Evolutionary conservation across 129 eudicot genomes (phyloP), one percentile per base, ranked within the genome.

Genomic region (Glebionis coronaria): DNA sequence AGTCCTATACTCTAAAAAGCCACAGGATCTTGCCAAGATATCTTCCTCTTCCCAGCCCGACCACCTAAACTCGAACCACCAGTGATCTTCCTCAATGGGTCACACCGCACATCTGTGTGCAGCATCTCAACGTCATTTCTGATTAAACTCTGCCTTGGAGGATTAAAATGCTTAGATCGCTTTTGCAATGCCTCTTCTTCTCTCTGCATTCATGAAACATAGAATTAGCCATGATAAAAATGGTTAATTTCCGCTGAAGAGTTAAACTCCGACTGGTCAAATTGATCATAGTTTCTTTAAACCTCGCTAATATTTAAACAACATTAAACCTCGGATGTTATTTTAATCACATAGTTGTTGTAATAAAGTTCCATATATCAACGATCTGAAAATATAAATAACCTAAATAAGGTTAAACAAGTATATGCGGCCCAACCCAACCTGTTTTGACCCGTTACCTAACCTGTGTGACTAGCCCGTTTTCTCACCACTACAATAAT

Each of bases 21-120:
- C 73, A 87, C 90, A 9, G 87, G 92, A 57, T 91, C 97, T 79
- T 91, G 97, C 97, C 97, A 91, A 4, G 93, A 85, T 19, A 87
- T 83, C 73, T 81, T 87, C 77, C 93, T 81, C 73, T 91, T 91
- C 74, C 83, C 87, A 15, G 65, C 68, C 35, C 83, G 76, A 40
- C 72, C 81, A 3, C 67, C 51, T 0, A 53, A 63, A 12, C 28
- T 51, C 4, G 58, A 67, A 16, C 80, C 83, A 21, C 81, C 82
- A 46, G 82, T 82, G 1, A 71, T 53, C 63, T 83, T 83, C 75
- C 89, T 77, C 73, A 82, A 78, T 15, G 3, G 91, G 54, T 7
- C 42, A 70, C 78, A 56, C 63, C 55, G 79, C 78, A 75, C 29
- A 78, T 84, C 86, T 65, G 70, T 79, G 23, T 50, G 80, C 56